Percentiles rank a stretch among this genome's conserved stretches.
Conservation (phyloP, 176 grass and related monocot species). For the Bromus sterilis region DNA sequence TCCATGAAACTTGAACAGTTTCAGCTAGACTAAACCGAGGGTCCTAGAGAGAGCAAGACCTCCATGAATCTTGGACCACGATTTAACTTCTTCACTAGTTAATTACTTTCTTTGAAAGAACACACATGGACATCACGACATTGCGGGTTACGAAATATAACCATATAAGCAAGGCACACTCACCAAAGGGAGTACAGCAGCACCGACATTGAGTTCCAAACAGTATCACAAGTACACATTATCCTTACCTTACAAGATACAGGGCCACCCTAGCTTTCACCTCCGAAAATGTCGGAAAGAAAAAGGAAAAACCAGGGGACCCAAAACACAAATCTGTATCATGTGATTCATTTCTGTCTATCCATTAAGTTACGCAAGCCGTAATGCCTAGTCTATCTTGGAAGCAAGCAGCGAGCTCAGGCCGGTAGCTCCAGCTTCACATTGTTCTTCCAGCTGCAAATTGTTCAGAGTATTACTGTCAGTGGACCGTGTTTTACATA, state of each 20-base stretch:
- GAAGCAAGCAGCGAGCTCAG: conserved; percentile 29
- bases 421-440: conserved; percentile 84
- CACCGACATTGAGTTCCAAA: not conserved
- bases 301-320: conserved; percentile 8
- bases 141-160: not conserved
- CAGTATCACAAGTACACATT: not conserved
- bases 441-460: conserved; percentile 93
- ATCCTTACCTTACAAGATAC: conserved; percentile 20
- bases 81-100: not conserved
- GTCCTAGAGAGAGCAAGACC: not conserved
- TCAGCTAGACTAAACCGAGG: not conserved
- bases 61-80: not conserved
- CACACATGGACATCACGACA: not conserved
- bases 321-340: not conserved
- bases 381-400: conserved; percentile 28
- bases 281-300: conserved; percentile 7
- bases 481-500: not conserved
- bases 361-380: conserved; percentile 12
- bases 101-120: not conserved
- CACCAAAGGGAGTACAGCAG: not conserved
- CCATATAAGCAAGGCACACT: not conserved
- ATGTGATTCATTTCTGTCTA: not conserved
- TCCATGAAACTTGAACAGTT: not conserved
- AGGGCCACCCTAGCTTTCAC: not conserved
- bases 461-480: conserved; percentile 5